phyloP scores from a whole-genome alignment of 2,329 filamentous ascomycete species.

The Monilinia laxa region DNA sequence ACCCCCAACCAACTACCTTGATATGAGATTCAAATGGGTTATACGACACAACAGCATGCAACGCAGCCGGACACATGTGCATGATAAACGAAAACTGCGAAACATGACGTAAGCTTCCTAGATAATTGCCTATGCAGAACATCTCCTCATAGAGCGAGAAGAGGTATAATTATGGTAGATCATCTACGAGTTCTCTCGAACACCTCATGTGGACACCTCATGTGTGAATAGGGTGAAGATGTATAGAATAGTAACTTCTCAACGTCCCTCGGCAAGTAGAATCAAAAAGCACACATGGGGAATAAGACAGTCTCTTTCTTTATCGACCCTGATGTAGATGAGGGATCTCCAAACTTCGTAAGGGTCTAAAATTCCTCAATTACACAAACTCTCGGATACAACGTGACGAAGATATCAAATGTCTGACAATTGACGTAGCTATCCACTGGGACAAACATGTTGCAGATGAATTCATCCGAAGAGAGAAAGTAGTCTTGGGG shows the following conservation, averaged over 20 bases:
- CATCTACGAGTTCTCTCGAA: neutral
- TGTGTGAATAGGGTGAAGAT: neutral
- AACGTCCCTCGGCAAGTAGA: neutral
- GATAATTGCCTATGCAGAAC: neutral
- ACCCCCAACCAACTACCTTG: neutral
- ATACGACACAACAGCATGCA: neutral
- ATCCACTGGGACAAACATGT: neutral
- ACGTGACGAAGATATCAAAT: conserved; percentile 2
- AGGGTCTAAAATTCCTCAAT: neutral
- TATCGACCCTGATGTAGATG: neutral
- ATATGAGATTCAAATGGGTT: too few relatives aligned
- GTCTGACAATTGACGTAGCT: neutral
- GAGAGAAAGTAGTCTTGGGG: too few relatives aligned
- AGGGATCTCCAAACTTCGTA: neutral
- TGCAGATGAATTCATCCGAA: neutral
- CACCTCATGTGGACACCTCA: neutral
- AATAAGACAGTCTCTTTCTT: neutral
- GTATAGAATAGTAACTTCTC: neutral
- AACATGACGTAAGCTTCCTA: neutral
- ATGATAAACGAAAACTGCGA: neutral
- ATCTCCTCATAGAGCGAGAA: too few relatives aligned
- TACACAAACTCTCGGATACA: neutral
- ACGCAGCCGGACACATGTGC: neutral
- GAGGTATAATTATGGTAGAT: neutral
- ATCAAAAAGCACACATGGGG: neutral